phyloP scores from a whole-genome alignment of 805 yeast species.

The Metschnikowia corniflorae region DNA sequence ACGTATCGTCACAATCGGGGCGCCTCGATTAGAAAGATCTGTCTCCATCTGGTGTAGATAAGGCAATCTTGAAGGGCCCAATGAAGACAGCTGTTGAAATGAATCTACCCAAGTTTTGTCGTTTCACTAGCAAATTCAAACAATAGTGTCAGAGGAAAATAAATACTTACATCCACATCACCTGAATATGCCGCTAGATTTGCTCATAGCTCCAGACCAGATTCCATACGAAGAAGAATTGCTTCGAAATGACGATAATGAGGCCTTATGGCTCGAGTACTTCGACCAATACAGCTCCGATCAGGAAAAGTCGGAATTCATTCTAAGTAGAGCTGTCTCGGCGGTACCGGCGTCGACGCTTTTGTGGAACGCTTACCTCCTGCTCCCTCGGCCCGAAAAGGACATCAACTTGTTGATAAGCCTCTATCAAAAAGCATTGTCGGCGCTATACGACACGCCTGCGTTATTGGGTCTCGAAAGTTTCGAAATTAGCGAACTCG shows the following conservation, averaged over 20 bases:
- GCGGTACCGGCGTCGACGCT: conserved; percentile 15
- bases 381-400: conserved; percentile 11
- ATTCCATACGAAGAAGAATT: conserved; percentile 14
- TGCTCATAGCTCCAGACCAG: conserved; percentile 9
- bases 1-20: no score
- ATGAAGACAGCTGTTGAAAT: no score
- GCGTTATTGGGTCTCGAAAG: no score
- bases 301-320: conserved; percentile 8
- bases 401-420: background rate
- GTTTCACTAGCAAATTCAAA: no score
- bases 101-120: no score
- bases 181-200: conserved; percentile 12
- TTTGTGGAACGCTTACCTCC: conserved; percentile 18
- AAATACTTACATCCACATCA: no score
- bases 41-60: no score
- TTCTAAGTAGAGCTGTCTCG: conserved; percentile 17
- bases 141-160: no score
- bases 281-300: conserved; percentile 8
- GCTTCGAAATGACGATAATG: conserved; percentile 9
- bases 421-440: conserved; percentile 11
- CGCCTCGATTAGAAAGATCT: no score
- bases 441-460: conserved; percentile 6
- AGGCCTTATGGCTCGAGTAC: conserved; percentile 18
- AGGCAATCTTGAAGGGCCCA: no score
- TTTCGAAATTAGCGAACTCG: no score